Evolutionary conservation across 176 grass and related monocot species (phyloP), one percentile per base, ranked within the genome.

Genomic region (Urochloa ruziziensis): DNA sequence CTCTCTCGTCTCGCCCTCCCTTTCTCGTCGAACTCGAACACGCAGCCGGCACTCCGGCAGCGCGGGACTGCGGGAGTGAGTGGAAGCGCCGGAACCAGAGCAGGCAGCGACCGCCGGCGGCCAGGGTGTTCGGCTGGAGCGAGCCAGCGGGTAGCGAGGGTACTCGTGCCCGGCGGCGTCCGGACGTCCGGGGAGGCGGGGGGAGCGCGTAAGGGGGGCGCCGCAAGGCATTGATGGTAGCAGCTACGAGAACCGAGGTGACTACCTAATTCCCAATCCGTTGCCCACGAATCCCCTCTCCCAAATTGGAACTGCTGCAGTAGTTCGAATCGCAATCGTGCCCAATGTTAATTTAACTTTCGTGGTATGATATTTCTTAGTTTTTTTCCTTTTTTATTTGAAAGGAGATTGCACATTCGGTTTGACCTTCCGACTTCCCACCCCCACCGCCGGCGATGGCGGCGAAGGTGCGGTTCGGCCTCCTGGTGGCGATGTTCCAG

Each of bases 401-500:
- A 7, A 56, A 59, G 56, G 56, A 57, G 7, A 25, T 59, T 59
- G 56, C 56, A 25, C 56, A n/a, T 59, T 27, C 56, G 56, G 9
- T 59, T 59, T 59, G 56, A 59, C 56, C 49, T 27, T 64, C 13
- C 34, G 58, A 10, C 9, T 44, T 64, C 13, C 34, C 67, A 10
- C n/a, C 2, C 2, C n/a, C 59, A 43, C 63, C 48, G 67, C 70
- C 70, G 53, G 42, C 68, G 56, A 94, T 94, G 96, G 90, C 89
- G 87, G 87, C 89, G 81, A 91, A 69, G 27, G 91, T 93, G 56
- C 85, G 91, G 24, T 98, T 95, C 84, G 89, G 93, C 42, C 75
- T 98, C 1, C 76, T 98, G 62, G 89, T 93, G 56, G 87, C 91
- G 80, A 98, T 98, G 96, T 89, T 95, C 87, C 72, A 95, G 73